Conservation (phyloP, 352 stramenopile species). For the Globisporangium abappressorium region DNA sequence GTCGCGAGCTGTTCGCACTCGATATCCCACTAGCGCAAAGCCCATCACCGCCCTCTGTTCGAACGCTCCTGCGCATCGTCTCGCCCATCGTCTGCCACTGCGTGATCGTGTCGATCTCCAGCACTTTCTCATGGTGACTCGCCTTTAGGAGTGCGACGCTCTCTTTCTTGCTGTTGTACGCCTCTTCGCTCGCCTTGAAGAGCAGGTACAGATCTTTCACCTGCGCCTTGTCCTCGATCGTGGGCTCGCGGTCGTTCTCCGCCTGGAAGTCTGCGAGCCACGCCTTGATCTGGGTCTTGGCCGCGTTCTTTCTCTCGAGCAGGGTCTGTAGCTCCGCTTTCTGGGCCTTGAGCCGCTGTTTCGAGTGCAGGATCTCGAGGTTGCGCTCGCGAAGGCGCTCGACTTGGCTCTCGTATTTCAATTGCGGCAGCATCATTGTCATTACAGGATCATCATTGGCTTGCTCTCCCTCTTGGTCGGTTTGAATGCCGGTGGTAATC, state of each 20-base stretch:
- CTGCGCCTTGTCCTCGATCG: slow-evolving; percentile 74
- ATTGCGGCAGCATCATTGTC: slow-evolving; percentile 22
- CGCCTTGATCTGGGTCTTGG: slow-evolving; percentile 59
- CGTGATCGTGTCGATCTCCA: slow-evolving; percentile 46
- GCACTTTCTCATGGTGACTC: slow-evolving; percentile 39
- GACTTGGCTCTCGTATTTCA: slow-evolving; percentile 43
- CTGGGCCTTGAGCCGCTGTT: slow-evolving; percentile 26
- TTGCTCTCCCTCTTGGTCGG: background rate
- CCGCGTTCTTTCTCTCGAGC: slow-evolving; percentile 39
- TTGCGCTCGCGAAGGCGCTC: slow-evolving; percentile 44
- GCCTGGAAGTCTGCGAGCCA: slow-evolving; percentile 63
- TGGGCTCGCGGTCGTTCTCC: slow-evolving; percentile 45
- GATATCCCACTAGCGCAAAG: background rate
- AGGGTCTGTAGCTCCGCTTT: slow-evolving; percentile 37
- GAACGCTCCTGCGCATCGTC: slow-evolving; percentile 14
- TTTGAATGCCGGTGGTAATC: slow-evolving; percentile 12
- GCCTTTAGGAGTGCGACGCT: slow-evolving; percentile 35
- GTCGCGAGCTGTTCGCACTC: slow-evolving; percentile 13
- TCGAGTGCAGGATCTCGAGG: slow-evolving; percentile 41
- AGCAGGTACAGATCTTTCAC: slow-evolving; percentile 74
- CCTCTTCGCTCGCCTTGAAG: slow-evolving; percentile 72
- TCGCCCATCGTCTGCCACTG: slow-evolving; percentile 46
- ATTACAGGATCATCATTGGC: background rate
- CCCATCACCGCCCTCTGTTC: background rate
- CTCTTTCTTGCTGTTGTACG: slow-evolving; percentile 42